These are phyloP conservation scores for Cercospora canescens DNA, from an alignment of 2,329 filamentous ascomycete species.

Conservation along the genomic window DNA sequence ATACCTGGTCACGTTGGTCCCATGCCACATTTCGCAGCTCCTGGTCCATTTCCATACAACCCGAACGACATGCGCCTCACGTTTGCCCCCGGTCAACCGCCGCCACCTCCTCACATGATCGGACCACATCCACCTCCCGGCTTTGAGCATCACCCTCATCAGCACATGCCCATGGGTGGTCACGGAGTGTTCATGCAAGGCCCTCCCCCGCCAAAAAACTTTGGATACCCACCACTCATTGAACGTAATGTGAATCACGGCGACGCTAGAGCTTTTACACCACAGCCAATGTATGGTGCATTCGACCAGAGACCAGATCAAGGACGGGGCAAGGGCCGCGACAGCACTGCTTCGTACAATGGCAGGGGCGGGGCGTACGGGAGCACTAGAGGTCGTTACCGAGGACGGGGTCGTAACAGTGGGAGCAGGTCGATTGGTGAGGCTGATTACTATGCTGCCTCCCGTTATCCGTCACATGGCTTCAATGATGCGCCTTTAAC, in stretches of 20 bases:
- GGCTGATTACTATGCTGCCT: neutral
- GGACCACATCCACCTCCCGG: neutral
- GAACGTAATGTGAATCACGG: constrained; percentile 5
- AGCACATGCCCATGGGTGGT: neutral
- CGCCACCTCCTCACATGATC: neutral
- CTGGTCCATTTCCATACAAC: neutral
- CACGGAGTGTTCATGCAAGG: neutral
- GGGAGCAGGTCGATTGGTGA: constrained; percentile 3
- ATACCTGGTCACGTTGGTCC: neutral
- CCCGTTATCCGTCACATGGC: constrained; percentile 8
- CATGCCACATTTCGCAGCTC: constrained; percentile 3
- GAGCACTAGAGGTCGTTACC: constrained; percentile 3
- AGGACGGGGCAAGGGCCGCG: constrained; percentile 6
- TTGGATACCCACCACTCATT: neutral
- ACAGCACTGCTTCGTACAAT: constrained; percentile 6
- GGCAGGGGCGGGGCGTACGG: neutral
- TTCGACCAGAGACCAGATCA: constrained; percentile 3
- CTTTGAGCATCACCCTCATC: neutral
- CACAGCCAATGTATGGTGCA: neutral
- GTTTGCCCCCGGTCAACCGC: neutral
- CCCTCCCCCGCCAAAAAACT: neutral
- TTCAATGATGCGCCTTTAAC: neutral
- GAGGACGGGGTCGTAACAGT: constrained; percentile 13
- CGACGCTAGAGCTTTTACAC: neutral
- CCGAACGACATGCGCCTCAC: neutral